phyloP scores from a whole-genome alignment of 1,284 basidiomycete genomes.

The Trichosporon asahii region DNA sequence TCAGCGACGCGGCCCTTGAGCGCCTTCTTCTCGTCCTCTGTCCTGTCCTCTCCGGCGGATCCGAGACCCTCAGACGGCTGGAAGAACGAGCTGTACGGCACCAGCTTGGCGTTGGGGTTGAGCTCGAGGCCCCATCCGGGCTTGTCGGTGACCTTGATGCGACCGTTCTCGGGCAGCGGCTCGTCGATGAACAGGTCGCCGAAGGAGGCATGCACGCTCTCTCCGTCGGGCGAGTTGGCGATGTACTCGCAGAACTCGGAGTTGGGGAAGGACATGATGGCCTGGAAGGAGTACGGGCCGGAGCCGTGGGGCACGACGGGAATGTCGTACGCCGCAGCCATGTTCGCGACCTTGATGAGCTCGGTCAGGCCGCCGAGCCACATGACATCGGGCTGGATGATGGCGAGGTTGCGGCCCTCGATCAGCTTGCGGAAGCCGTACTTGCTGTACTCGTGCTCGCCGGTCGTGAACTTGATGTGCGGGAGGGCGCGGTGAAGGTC shows the following conservation, averaged over 20 bases:
- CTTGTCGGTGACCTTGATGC: conserved; percentile 52
- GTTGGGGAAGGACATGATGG: conserved; percentile 49
- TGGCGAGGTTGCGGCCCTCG: conserved; percentile 55
- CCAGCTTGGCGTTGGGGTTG: conserved; percentile 54
- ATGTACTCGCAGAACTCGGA: conserved; percentile 54
- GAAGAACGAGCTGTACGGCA: conserved; percentile 49
- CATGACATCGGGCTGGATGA: conserved; percentile 58
- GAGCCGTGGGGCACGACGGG: conserved; percentile 59
- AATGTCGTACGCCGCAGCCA: conserved; percentile 54
- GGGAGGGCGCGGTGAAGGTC: conserved; percentile 55
- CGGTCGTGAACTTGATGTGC: conserved; percentile 58
- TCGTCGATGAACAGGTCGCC: conserved; percentile 59
- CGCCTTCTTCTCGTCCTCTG: conserved; percentile 20
- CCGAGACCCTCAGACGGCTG: conserved; percentile 36
- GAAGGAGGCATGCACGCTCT: conserved; percentile 55
- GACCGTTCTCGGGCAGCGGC: conserved; percentile 55
- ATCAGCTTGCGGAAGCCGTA: conserved; percentile 59
- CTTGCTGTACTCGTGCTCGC: conserved; percentile 58
- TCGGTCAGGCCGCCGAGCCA: conserved; percentile 57
- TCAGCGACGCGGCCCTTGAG: conserved; percentile 17
- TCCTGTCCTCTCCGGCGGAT: conserved; percentile 31
- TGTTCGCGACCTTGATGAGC: conserved; percentile 55
- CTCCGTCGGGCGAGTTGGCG: conserved; percentile 58
- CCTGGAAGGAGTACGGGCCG: conserved; percentile 52
- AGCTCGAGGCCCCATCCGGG: conserved; percentile 57